These are phyloP conservation scores for Barnettozyma salicaria DNA, from an alignment of 805 yeast species.

Conservation along the genomic window DNA sequence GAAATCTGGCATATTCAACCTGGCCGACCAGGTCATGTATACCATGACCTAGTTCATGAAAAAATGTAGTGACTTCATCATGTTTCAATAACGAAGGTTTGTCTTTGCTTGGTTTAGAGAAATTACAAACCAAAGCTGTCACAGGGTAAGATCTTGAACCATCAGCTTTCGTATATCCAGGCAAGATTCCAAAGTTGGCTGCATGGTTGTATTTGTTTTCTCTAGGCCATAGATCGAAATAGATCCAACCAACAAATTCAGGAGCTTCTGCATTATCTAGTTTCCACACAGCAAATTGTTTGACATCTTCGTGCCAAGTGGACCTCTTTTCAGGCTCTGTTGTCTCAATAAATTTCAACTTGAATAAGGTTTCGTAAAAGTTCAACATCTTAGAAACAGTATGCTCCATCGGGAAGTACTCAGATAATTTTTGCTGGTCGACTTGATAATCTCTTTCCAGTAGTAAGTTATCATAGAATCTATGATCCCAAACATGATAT, in stretches of 20 bases:
- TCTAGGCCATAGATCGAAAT: conserved; percentile 79
- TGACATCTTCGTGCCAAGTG: conserved; percentile 78
- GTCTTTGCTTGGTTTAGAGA: conserved; percentile 62
- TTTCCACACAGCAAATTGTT: conserved; percentile 66
- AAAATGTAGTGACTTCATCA: conserved; percentile 72
- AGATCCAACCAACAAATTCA: conserved; percentile 70
- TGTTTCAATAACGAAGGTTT: conserved; percentile 76
- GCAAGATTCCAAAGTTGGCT: conserved; percentile 66
- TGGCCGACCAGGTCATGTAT: conserved; percentile 70
- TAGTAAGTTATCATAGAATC: conserved; percentile 58
- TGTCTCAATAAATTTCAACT: conserved; percentile 55
- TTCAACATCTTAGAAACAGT: conserved; percentile 65
- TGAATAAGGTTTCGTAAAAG: conserved; percentile 65
- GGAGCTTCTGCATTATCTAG: conserved; percentile 43
- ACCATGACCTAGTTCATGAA: conserved; percentile 90
- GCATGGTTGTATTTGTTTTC: conserved; percentile 87
- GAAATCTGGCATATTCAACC: conserved; percentile 60
- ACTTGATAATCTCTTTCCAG: conserved; percentile 66
- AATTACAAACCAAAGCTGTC: conserved; percentile 78
- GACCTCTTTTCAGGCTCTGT: conserved; percentile 31
- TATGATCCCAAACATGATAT: conserved; percentile 68
- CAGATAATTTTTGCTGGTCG: conserved; percentile 64
- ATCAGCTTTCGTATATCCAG: conserved; percentile 48
- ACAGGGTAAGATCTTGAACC: conserved; percentile 56
- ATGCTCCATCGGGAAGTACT: conserved; percentile 69